phyloP scores from a whole-genome alignment of 1,284 basidiomycete species.

The Tylopilus orsonianus region DNA sequence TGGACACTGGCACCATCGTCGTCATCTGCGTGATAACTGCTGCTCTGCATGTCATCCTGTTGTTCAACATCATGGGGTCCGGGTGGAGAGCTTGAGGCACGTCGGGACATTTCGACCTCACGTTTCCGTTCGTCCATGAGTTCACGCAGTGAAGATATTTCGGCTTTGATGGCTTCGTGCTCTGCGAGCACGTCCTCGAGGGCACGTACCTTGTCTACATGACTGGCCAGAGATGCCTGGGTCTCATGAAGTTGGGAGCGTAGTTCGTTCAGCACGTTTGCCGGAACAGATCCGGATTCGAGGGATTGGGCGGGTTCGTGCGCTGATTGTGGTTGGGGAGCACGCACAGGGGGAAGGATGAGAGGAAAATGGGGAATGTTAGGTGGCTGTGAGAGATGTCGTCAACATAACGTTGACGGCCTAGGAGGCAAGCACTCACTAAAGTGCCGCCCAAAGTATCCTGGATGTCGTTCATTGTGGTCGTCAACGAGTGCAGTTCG shows the following conservation, averaged over 20 bases:
- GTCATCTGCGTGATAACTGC: constrained; percentile 51
- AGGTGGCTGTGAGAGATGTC: constrained; percentile 43
- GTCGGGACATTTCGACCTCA: constrained; percentile 24
- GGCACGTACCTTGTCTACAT: constrained; percentile 84
- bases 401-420: constrained; percentile 8
- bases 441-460: constrained; percentile 86
- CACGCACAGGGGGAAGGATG: constrained; percentile 63
- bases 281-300: constrained; percentile 27
- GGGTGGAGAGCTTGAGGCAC: constrained; percentile 24
- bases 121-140: constrained; percentile 63
- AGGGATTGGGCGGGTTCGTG: constrained; percentile 23
- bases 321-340: constrained; percentile 48
- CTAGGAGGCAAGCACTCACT: constrained; percentile 44
- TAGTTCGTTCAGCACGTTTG: constrained; percentile 44
- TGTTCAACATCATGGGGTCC: constrained; percentile 29
- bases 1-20: constrained; percentile 57
- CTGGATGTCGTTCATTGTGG: constrained; percentile 89
- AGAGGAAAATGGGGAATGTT: constrained; percentile 61
- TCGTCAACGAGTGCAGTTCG: constrained; percentile 79
- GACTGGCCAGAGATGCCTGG: constrained; percentile 73
- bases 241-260: constrained; percentile 87
- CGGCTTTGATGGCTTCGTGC: constrained; percentile 83
- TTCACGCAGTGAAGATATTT: constrained; percentile 72
- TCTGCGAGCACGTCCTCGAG: constrained; percentile 85
- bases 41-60: constrained; percentile 26